Conservation (phyloP, 208 protist species). For the Angomonas deanei region DNA sequence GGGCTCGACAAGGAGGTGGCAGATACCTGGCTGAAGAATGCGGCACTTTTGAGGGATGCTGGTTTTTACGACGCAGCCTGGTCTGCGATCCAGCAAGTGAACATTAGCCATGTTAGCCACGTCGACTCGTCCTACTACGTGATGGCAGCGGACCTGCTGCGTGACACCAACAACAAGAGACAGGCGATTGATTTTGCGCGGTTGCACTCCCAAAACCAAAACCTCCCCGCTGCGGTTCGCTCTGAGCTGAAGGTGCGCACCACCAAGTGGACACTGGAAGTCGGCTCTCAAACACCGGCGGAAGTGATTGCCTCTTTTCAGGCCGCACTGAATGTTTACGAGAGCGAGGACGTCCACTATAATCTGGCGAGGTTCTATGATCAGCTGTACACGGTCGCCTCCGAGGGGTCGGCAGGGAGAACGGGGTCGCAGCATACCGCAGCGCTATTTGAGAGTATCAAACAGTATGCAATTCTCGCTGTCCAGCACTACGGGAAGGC, state of each 20-base stretch:
- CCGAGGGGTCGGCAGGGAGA: not conserved
- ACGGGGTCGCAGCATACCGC: slow-evolving; percentile 6
- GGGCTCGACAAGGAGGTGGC: slow-evolving; percentile 45
- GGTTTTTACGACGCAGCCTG: slow-evolving; percentile 74
- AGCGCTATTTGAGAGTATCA: slow-evolving; percentile 24
- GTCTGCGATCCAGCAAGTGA: slow-evolving; percentile 53
- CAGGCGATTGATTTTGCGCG: slow-evolving; percentile 81
- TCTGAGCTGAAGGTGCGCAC: slow-evolving; percentile 70
- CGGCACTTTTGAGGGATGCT: slow-evolving; percentile 70
- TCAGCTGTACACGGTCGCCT: slow-evolving; percentile 10
- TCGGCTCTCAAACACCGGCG: slow-evolving; percentile 55
- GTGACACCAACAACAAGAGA: slow-evolving; percentile 67
- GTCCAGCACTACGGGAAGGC: slow-evolving; percentile 83
- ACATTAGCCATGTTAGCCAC: not conserved
- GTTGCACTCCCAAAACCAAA: slow-evolving; percentile 19
- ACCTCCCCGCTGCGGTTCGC: slow-evolving; percentile 24
- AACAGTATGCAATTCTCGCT: slow-evolving; percentile 14
- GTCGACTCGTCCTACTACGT: slow-evolving; percentile 42
- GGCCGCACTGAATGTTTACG: slow-evolving; percentile 42
- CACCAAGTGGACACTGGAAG: slow-evolving; percentile 77
- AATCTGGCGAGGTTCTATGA: slow-evolving; percentile 93
- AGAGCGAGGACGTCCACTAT: slow-evolving; percentile 89
- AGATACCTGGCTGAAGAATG: slow-evolving; percentile 76
- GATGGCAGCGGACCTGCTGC: slow-evolving; percentile 81
- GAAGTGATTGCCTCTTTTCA: slow-evolving; percentile 85